Evolutionary conservation across 257 asterid species (phyloP), one percentile per base, ranked within the genome.

Genomic region (Nicotiana noctiflora): DNA sequence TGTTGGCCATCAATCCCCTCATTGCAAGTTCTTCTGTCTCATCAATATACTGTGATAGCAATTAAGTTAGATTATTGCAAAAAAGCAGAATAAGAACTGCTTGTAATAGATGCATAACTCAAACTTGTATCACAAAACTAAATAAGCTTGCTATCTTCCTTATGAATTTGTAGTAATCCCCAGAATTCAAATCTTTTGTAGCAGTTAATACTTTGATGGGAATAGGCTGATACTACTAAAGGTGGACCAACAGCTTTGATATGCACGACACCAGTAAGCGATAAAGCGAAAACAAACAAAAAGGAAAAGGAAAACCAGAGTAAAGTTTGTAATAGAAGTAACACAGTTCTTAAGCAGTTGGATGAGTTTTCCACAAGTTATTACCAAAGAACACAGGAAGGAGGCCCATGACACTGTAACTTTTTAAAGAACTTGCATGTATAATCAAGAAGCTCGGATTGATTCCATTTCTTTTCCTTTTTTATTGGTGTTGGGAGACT

Each of bases 11-110:
- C 84, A 92, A 86, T 76, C 98, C 98, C 88, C 88, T 90, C 95
- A 92, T 90, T 72, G 99, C 99, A 85, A 93, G 91, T 87, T 90
- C 96, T 87, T 96, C 98, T 1, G 99, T 90, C 93, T 96, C 99
- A 65, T 89, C 90, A 75, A 96, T 94, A 90, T 91, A 94, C 99
- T 95, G 92, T 75, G 75, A 84, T 67, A 70, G 84, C 21, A 63
- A 63, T 63, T 37, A 34, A 67, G 64, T 75, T 23, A 79, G 18
- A 57, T 81, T 56, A 29, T 70, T 77, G 40, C 32, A 6, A 21
- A 55, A 31, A 75, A 21, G 19, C 3, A 61, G 68, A 62, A 60
- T 15, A 46, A 19, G 23, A 23, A 84, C 56, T 31, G 61, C 61
- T 49, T 14, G 61, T 74, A 46, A 49, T 44, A 74, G 61, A 74